Evolutionary conservation across 1,284 basidiomycete species (phyloP).

Genomic region (Vanrija sp.): DNA sequence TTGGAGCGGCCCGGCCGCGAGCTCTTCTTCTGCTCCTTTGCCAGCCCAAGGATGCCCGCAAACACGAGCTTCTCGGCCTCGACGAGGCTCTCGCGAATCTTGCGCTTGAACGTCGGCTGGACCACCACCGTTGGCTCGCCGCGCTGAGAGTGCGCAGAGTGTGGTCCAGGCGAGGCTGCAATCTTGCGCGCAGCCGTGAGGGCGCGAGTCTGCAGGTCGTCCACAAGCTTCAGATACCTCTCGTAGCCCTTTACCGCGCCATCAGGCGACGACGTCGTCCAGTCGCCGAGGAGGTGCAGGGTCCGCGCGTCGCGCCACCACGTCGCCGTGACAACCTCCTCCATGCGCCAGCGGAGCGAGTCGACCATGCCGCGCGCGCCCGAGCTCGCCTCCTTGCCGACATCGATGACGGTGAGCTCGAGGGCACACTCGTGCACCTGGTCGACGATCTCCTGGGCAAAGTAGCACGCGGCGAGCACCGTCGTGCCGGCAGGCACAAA

Average conservation of each 20-base stretch:
- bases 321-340: slow-evolving; percentile 68
- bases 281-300: slow-evolving; percentile 82
- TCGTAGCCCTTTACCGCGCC: slow-evolving; percentile 48
- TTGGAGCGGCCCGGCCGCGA: background rate
- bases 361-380: slow-evolving; percentile 71
- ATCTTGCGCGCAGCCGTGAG: slow-evolving; percentile 75
- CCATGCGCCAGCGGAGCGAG: slow-evolving; percentile 81
- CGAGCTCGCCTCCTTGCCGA: slow-evolving; percentile 67
- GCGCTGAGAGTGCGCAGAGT: background rate
- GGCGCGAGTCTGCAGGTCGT: slow-evolving; percentile 77
- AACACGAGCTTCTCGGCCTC: slow-evolving; percentile 84
- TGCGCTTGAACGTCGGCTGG: slow-evolving; percentile 50
- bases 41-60: slow-evolving; percentile 81
- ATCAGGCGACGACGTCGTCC: slow-evolving; percentile 56
- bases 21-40: slow-evolving; percentile 34
- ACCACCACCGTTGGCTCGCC: slow-evolving; percentile 19
- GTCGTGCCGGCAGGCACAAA: slow-evolving; percentile 73
- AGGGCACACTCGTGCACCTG: slow-evolving; percentile 82
- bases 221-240: slow-evolving; percentile 65
- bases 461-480: slow-evolving; percentile 77
- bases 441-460: slow-evolving; percentile 69
- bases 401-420: slow-evolving; percentile 76
- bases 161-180: slow-evolving; percentile 48
- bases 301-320: slow-evolving; percentile 85
- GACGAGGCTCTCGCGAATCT: slow-evolving; percentile 81